Percentiles rank a stretch among this genome's conserved stretches.
Conservation (phyloP, 1,139 yeast species). For the Pichia sp. region DNA sequence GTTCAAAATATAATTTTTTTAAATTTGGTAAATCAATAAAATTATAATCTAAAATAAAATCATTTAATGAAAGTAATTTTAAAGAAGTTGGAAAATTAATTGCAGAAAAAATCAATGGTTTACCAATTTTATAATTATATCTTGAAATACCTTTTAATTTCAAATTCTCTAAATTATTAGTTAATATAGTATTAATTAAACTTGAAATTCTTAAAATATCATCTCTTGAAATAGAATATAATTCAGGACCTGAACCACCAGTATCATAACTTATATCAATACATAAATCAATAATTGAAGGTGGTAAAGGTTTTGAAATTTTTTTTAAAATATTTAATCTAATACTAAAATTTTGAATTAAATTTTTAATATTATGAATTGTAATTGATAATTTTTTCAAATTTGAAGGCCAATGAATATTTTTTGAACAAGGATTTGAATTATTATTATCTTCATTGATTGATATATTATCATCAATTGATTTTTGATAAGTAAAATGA, state of each 20-base stretch:
- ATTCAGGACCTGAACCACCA: constrained; percentile 28
- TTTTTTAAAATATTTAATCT: constrained; percentile 25
- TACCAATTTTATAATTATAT: constrained; percentile 27
- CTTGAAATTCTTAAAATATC: constrained; percentile 25
- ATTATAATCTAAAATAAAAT: constrained; percentile 26
- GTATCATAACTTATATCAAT: constrained; percentile 29
- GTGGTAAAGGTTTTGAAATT: constrained; percentile 26
- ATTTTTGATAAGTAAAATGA: constrained; percentile 26
- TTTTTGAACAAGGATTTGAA: constrained; percentile 11
- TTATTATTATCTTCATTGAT: constrained; percentile 3
- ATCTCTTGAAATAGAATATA: constrained; percentile 25
- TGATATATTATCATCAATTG: constrained; percentile 17
- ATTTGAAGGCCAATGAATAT: constrained; percentile 26
- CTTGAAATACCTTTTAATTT: constrained; percentile 28
- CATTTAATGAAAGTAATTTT: constrained; percentile 25
- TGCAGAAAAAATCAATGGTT: constrained; percentile 26
- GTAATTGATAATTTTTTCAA: constrained; percentile 26
- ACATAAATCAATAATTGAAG: constrained; percentile 25
- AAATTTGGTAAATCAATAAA: constrained; percentile 23
- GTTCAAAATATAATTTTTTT: constrained; percentile 26
- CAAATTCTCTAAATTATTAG: constrained; percentile 24
- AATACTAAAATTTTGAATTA: constrained; percentile 25
- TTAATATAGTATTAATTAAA: constrained; percentile 23
- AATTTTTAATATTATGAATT: constrained; percentile 26
- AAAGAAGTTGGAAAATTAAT: constrained; percentile 26